Percentiles rank a stretch among this genome's conserved stretches.
Evolutionary conservation across 108 stramenopile species (phyloP).

Genomic region (Nitzschia palea): DNA sequence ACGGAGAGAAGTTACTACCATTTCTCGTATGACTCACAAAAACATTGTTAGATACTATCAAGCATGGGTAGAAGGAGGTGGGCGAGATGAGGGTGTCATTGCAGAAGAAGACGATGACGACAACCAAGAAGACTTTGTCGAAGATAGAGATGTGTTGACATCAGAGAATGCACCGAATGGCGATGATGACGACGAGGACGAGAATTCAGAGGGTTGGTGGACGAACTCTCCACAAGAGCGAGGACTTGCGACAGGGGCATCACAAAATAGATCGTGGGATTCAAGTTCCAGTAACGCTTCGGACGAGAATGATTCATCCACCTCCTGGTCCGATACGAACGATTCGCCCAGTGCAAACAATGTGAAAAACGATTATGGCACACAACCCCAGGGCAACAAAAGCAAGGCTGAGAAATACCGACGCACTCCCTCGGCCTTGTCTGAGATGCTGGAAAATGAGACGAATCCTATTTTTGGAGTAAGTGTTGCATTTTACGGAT

Average conservation of each 20-base stretch:
- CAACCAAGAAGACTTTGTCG: constrained; percentile 14
- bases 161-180: constrained; percentile 8
- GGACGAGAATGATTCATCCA: neutral
- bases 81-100: constrained; percentile 4
- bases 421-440: neutral
- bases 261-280: neutral
- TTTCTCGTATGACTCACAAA: constrained; percentile 82
- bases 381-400: neutral
- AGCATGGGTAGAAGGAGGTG: constrained; percentile 64
- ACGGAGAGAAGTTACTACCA: constrained; percentile 78
- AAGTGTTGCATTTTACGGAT: neutral
- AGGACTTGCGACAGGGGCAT: neutral
- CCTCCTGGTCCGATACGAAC: neutral
- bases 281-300: neutral
- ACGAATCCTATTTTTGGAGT: neutral
- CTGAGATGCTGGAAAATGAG: neutral
- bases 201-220: constrained; percentile 47
- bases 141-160: constrained; percentile 12
- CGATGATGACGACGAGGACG: constrained; percentile 42
- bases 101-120: constrained; percentile 13
- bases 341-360: neutral
- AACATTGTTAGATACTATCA: constrained; percentile 86
- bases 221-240: constrained; percentile 19
- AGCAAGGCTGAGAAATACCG: neutral
- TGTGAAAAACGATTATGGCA: neutral